Base-by-base conservation (phyloP, 805 yeast genomes). In the Ascoidea asiatica region DNA sequence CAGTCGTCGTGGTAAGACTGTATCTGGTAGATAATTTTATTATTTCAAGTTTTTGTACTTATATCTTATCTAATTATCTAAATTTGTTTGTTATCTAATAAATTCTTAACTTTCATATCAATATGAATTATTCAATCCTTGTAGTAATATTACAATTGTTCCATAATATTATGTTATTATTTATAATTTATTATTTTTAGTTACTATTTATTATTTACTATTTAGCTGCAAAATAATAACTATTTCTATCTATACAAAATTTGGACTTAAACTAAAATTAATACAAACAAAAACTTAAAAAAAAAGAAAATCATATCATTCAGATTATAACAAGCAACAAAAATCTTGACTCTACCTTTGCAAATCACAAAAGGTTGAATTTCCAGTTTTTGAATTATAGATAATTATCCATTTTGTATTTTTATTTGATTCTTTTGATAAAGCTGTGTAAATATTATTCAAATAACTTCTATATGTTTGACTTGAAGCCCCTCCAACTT, bases 1-100 rank as follows among this genome's bases (percentile, higher is more conserved):
- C 64, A 95, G 97, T 72, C 88, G 98, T 79, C 89, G 95, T 65
- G 81, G 81, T 63, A 73, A 70, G 75, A 69, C 35, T 15, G 35
- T 29, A n/a, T n/a, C n/a, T n/a, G n/a, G n/a, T n/a, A n/a, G n/a
- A n/a, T n/a, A n/a, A n/a, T n/a, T n/a, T n/a, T n/a, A n/a, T n/a
- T n/a, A n/a, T n/a, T n/a, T n/a, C n/a, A n/a, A n/a, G n/a, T n/a
- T n/a, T n/a, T n/a, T n/a, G n/a, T n/a, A n/a, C n/a, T n/a, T n/a
- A n/a, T n/a, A n/a, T n/a, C n/a, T n/a, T n/a, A n/a, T n/a, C n/a
- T n/a, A n/a, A n/a, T n/a, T n/a, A n/a, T n/a, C n/a, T n/a, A n/a
- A n/a, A n/a, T n/a, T n/a, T n/a, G n/a, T n/a, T n/a, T n/a, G n/a
- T n/a, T n/a, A n/a, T n/a, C n/a, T n/a, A n/a, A n/a, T n/a, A n/a